A percentile compares a stretch with the other conserved stretches of the same genome.
phyloP scores from a whole-genome alignment of 495 filamentous ascomycete species.

The Amphirosellinia nigrospora region DNA sequence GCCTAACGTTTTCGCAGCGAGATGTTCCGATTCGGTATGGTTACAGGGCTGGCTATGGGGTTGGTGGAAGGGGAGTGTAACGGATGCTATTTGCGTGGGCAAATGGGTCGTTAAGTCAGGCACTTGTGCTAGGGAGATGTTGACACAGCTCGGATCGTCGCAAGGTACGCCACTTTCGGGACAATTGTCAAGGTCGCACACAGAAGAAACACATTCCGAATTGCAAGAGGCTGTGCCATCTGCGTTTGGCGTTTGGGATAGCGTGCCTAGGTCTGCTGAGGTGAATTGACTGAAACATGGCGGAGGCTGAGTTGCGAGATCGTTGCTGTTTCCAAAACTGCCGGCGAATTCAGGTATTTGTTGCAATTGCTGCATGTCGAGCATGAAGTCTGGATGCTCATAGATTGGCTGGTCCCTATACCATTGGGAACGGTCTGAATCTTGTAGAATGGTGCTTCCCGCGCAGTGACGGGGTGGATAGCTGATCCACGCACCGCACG shows the following conservation, averaged over 20 bases:
- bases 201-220: slow-evolving; percentile 18
- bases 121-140: slow-evolving; percentile 4
- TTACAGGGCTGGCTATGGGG: slow-evolving; percentile 34
- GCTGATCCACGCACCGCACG: background rate
- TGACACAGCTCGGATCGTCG: slow-evolving; percentile 34
- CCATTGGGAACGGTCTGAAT: background rate
- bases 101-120: background rate
- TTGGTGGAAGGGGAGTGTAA: background rate
- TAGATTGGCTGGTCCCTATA: background rate
- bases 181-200: slow-evolving; percentile 35
- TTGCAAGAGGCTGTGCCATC: slow-evolving; percentile 37
- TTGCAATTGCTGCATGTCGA: background rate
- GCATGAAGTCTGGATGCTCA: background rate
- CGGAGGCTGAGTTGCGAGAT: slow-evolving; percentile 27
- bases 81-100: background rate
- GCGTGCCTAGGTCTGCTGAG: slow-evolving; percentile 25
- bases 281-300: slow-evolving; percentile 29
- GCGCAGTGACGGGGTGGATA: background rate
- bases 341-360: slow-evolving; percentile 3
- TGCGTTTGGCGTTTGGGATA: slow-evolving; percentile 19
- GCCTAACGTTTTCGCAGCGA: slow-evolving; percentile 35
- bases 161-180: slow-evolving; percentile 34
- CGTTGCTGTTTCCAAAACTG: slow-evolving; percentile 12
- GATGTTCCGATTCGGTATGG: slow-evolving; percentile 38
- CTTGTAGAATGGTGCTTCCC: background rate